A percentile compares a stretch with the other conserved stretches of the same genome.
Evolutionary conservation across 1,284 basidiomycete species (phyloP).

Genomic region (Cutaneotrichosporon sp.): DNA sequence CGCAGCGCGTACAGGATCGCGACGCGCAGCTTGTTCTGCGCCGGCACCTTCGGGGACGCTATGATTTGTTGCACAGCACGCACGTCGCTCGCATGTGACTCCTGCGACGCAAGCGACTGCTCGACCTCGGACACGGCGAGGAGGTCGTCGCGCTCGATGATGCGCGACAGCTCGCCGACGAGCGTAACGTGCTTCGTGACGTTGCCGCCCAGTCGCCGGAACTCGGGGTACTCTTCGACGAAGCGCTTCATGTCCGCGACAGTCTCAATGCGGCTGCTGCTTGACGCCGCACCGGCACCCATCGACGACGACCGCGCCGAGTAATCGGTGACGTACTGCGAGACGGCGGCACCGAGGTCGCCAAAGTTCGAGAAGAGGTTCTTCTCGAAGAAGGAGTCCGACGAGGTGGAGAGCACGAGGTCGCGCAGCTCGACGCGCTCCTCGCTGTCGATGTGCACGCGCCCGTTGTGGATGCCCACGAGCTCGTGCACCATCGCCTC

Average conservation of each 20-base stretch:
- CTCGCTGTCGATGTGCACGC: constrained; percentile 85
- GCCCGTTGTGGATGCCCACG: constrained; percentile 89
- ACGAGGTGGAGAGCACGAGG: constrained; percentile 87
- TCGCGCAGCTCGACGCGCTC: constrained; percentile 88
- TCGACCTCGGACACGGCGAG: constrained; percentile 93
- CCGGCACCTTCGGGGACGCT: constrained; percentile 65
- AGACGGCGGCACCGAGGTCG: constrained; percentile 90
- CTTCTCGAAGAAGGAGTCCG: constrained; percentile 92
- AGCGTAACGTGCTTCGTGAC: constrained; percentile 98
- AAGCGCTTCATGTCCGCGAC: constrained; percentile 97
- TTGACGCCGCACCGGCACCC: constrained; percentile 56
- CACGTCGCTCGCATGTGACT: constrained; percentile 76
- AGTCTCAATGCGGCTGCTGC: constrained; percentile 81
- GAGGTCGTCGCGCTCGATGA: constrained; percentile 82
- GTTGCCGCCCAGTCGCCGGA: constrained; percentile 92
- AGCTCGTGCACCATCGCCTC: constrained; percentile 99
- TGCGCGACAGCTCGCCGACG: constrained; percentile 89
- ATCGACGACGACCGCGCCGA: constrained; percentile 68
- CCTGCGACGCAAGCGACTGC: constrained; percentile 90
- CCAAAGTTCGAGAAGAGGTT: constrained; percentile 95
- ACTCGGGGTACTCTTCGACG: constrained; percentile 98
- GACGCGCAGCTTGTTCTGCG: constrained; percentile 83
- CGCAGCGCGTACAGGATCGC: constrained; percentile 94
- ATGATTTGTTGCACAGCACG: constrained; percentile 77
- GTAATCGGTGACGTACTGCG: constrained; percentile 92